A percentile compares a stretch with the other conserved stretches of the same genome.
Evolutionary conservation across 345 rosid species (phyloP).

Genomic region (Acer negundo): DNA sequence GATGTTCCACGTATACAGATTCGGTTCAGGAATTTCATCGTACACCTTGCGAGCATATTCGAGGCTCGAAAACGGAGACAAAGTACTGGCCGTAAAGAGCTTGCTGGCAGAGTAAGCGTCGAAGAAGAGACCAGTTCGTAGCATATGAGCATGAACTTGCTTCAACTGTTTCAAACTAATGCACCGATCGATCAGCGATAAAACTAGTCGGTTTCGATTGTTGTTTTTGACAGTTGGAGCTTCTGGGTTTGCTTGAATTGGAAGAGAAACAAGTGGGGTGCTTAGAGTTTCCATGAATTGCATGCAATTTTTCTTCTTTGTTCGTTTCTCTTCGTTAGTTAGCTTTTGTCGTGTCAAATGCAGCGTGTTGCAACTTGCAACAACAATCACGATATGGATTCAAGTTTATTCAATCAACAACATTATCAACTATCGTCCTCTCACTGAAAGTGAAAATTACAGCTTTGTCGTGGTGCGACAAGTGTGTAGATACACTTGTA

Average conservation of each 20-base stretch:
- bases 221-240: conserved; percentile 36
- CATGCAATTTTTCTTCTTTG: no score
- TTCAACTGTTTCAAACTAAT: conserved; percentile 39
- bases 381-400: not conserved
- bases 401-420: not conserved
- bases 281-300: conserved; percentile 32
- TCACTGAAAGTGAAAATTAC: not conserved
- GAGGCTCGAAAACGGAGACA: conserved; percentile 49
- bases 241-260: conserved; percentile 34
- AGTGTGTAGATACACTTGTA: no score
- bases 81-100: conserved; percentile 43
- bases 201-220: conserved; percentile 28
- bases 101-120: conserved; percentile 58
- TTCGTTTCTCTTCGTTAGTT: no score
- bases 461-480: not conserved
- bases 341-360: no score
- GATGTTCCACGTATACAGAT: conserved; percentile 64
- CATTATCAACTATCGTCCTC: not conserved
- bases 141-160: conserved; percentile 65
- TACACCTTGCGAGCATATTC: conserved; percentile 72
- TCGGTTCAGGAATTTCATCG: no score
- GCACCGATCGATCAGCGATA: conserved; percentile 47
- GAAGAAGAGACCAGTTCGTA: conserved; percentile 50
- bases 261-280: conserved; percentile 38
- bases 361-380: not conserved